Evolutionary conservation across 202 grass and related monocot species (phyloP).

Genomic region (Setaria viridis): DNA sequence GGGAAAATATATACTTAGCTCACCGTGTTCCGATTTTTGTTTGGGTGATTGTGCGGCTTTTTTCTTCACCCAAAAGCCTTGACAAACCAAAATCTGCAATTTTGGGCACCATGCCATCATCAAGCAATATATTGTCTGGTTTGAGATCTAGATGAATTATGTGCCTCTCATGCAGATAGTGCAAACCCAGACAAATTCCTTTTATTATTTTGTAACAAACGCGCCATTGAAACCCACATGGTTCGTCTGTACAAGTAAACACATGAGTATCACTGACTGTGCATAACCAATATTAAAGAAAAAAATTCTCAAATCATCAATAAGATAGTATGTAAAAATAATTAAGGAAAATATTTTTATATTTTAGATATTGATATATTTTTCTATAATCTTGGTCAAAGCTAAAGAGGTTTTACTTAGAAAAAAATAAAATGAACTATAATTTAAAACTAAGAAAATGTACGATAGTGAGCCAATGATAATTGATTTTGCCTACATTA

Average conservation of each 20-base stretch:
- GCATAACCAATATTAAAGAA: too few relatives aligned
- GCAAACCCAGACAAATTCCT: not conserved
- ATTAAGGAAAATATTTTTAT: too few relatives aligned
- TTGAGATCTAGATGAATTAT: constrained; percentile 16
- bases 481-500: too few relatives aligned
- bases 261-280: too few relatives aligned
- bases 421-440: too few relatives aligned
- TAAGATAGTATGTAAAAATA: too few relatives aligned
- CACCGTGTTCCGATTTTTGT: not conserved
- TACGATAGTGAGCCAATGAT: too few relatives aligned
- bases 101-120: not conserved
- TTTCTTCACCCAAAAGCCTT: not conserved
- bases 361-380: too few relatives aligned
- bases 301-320: too few relatives aligned
- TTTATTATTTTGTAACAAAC: not conserved
- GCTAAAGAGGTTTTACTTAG: too few relatives aligned
- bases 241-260: not conserved
- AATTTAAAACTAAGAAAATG: too few relatives aligned
- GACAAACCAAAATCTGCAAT: not conserved
- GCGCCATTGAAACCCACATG: not conserved
- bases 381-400: too few relatives aligned
- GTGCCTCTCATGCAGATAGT: not conserved
- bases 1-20: not conserved
- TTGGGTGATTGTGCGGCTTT: not conserved
- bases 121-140: not conserved